Evolutionary conservation across 106 monocot species (phyloP).

Genomic region (Chionographis japonica): DNA sequence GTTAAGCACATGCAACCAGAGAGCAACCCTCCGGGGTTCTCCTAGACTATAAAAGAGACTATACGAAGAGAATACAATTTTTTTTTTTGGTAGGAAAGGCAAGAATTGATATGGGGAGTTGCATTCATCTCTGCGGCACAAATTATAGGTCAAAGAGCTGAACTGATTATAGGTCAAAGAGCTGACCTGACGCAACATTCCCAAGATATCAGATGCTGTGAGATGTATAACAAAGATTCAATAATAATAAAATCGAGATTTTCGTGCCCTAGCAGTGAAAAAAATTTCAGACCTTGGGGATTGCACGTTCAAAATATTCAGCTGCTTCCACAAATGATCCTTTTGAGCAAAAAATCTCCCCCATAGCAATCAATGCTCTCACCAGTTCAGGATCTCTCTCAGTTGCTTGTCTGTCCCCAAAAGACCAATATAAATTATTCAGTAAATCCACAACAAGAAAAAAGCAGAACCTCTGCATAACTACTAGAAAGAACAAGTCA

Average conservation of each 20-base stretch:
- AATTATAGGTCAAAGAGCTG: no score
- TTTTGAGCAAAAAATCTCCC: constrained; percentile 65
- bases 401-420: constrained; percentile 45
- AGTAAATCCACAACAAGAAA: neutral
- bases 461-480: neutral
- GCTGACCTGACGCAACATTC: no score
- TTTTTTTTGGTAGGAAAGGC: no score
- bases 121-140: no score
- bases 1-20: no score
- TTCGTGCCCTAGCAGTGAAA: neutral
- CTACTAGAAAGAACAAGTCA: neutral
- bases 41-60: no score
- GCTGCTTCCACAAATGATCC: constrained; percentile 58
- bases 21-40: no score
- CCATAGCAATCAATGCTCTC: constrained; percentile 70
- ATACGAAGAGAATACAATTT: no score
- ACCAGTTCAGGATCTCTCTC: constrained; percentile 69
- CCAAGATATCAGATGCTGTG: neutral
- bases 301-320: constrained; percentile 73
- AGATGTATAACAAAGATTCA: neutral
- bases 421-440: neutral
- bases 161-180: no score
- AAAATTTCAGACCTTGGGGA: constrained; percentile 46
- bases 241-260: neutral
- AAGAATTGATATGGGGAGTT: no score